Conservation (phyloP, 129 eudicot genomes). For the Glebionis coronaria region DNA sequence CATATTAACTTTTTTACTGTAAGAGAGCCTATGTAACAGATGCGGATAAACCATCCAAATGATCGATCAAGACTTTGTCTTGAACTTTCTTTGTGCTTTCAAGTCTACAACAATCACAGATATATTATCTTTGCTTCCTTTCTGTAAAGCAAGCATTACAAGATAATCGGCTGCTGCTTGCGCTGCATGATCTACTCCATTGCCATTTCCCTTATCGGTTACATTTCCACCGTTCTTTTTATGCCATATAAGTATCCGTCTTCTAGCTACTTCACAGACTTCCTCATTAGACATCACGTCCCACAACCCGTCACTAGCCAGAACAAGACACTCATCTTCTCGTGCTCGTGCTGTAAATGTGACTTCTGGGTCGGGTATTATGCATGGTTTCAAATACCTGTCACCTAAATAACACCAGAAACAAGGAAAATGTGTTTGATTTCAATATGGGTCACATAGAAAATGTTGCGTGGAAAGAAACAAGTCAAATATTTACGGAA, state of each 20-base stretch:
- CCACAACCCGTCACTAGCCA: slow-evolving; percentile 82
- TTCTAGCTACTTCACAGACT: slow-evolving; percentile 66
- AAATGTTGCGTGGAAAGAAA: not conserved
- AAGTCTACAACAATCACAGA: slow-evolving; percentile 77
- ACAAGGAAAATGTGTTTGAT: not conserved
- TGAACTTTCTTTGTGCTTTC: slow-evolving; percentile 70
- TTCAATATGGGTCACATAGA: not conserved
- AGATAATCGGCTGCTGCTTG: slow-evolving; percentile 78
- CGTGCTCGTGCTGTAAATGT: slow-evolving; percentile 53
- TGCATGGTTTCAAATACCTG: slow-evolving; percentile 68
- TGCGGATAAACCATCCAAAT: slow-evolving; percentile 10
- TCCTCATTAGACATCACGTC: slow-evolving; percentile 73
- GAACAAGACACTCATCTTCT: slow-evolving; percentile 71
- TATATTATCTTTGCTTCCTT: slow-evolving; percentile 69
- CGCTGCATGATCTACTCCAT: slow-evolving; percentile 60
- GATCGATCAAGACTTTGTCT: slow-evolving; percentile 41
- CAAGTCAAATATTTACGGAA: not conserved
- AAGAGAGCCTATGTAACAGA: not conserved
- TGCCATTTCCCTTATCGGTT: slow-evolving; percentile 29
- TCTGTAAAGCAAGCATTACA: slow-evolving; percentile 57
- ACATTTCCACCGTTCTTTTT: slow-evolving; percentile 51
- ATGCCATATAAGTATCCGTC: slow-evolving; percentile 68
- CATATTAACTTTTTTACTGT: no score
- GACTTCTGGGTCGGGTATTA: slow-evolving; percentile 71
- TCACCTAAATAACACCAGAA: slow-evolving; percentile 44